phyloP scores from a whole-genome alignment of 352 stramenopile genomes.

The Blastocystis sp. region DNA sequence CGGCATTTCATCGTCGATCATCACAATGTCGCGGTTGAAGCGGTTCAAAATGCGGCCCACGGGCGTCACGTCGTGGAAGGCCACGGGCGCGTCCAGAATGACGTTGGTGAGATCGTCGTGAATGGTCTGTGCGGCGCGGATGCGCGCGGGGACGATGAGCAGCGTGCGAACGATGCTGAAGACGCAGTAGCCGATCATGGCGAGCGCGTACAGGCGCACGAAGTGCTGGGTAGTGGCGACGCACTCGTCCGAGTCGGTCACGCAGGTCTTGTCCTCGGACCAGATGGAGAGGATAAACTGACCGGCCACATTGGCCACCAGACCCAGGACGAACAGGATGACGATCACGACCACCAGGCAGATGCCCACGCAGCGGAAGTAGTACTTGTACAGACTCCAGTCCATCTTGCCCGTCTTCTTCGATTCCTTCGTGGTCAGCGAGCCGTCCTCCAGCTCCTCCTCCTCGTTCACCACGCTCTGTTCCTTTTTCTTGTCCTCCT shows the following conservation, averaged over 20 bases:
- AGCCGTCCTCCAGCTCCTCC: too few relatives aligned
- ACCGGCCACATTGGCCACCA: neutral
- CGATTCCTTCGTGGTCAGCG: neutral
- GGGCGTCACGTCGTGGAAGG: too few relatives aligned
- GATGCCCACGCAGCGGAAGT: constrained; percentile 60
- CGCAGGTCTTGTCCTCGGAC: neutral
- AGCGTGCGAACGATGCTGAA: neutral
- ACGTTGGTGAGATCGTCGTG: constrained; percentile 76
- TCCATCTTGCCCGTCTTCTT: constrained; percentile 56
- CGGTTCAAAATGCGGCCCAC: too few relatives aligned
- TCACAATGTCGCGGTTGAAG: neutral
- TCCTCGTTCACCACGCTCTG: too few relatives aligned
- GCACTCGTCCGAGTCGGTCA: neutral
- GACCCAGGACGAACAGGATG: constrained; percentile 24
- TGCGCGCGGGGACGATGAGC: neutral
- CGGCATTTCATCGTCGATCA: constrained; percentile 29
- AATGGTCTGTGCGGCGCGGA: constrained; percentile 70
- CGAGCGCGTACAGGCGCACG: neutral
- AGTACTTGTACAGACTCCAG: constrained; percentile 58
- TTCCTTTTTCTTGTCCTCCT: too few relatives aligned
- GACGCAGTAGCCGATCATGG: neutral
- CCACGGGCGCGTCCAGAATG: too few relatives aligned
- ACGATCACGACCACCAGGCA: constrained; percentile 28
- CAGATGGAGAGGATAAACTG: constrained; percentile 58
- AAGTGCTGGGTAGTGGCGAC: neutral